These are phyloP conservation scores for Pyrus betulifolia DNA, from an alignment of 306 rosid species.

Conservation along the genomic window DNA sequence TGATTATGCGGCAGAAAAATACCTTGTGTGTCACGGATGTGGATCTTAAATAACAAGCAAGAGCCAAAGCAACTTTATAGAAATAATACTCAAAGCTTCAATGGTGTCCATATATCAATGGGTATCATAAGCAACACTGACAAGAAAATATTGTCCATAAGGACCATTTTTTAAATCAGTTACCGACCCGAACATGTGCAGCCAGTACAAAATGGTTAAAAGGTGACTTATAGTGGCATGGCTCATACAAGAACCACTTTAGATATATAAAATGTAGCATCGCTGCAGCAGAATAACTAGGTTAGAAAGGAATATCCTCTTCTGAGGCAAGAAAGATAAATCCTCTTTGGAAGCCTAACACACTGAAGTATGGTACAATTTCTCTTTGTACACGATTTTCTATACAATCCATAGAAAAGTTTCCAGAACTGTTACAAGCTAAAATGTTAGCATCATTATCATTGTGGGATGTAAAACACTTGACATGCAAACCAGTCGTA, in stretches of 20 bases:
- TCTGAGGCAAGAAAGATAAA: too few species aligned
- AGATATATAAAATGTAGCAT: too few species aligned
- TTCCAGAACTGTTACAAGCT: neutral
- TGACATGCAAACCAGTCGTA: neutral
- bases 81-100: neutral
- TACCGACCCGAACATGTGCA: neutral
- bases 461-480: neutral
- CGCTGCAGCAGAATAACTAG: too few species aligned
- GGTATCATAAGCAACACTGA: neutral
- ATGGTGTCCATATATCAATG: neutral
- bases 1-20: neutral
- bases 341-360: too few species aligned
- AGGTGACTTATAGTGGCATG: neutral
- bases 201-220: neutral
- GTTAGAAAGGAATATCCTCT: too few species aligned
- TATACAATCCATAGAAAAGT: neutral
- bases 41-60: neutral
- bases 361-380: too few species aligned
- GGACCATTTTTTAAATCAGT: neutral
- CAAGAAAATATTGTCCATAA: neutral
- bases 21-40: neutral
- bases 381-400: too few species aligned
- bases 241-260: neutral
- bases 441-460: neutral
- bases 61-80: neutral